Percentiles rank a stretch among this genome's conserved stretches.
Conservation (phyloP, 768 basidiomycete species). For the Suillus clintonianus region DNA sequence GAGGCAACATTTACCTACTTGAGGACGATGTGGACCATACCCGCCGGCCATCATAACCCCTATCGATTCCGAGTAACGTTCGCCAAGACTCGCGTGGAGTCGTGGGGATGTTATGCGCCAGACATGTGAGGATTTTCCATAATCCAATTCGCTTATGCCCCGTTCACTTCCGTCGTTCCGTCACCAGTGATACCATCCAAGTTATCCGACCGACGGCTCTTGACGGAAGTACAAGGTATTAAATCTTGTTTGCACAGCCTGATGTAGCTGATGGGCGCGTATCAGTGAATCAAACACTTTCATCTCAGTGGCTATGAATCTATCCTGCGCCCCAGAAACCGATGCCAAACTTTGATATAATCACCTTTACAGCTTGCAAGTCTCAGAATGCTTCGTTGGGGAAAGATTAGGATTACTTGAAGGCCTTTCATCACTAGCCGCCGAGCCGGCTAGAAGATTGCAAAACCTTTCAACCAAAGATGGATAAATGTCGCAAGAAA, state of each 20-base stretch:
- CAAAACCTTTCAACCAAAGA: background rate
- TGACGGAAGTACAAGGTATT: background rate
- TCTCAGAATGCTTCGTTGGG: background rate
- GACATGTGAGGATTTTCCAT: background rate
- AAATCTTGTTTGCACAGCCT: background rate
- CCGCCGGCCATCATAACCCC: background rate
- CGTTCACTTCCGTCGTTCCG: background rate
- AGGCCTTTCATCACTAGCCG: background rate
- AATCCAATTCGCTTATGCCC: background rate
- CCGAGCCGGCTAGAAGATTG: background rate
- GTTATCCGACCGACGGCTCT: background rate
- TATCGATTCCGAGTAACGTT: background rate
- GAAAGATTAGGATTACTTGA: background rate
- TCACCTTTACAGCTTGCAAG: background rate
- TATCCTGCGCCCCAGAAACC: background rate
- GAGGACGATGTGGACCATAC: background rate
- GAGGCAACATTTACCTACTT: background rate
- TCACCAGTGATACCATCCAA: background rate
- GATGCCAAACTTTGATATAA: background rate
- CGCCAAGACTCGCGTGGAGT: background rate
- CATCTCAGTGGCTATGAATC: background rate
- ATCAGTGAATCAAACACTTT: background rate
- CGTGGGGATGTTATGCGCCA: background rate
- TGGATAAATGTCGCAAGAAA: background rate
- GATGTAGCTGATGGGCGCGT: background rate